Evolutionary conservation across 1,284 basidiomycete species (phyloP).

Genomic region (Leccinum subrobustum): DNA sequence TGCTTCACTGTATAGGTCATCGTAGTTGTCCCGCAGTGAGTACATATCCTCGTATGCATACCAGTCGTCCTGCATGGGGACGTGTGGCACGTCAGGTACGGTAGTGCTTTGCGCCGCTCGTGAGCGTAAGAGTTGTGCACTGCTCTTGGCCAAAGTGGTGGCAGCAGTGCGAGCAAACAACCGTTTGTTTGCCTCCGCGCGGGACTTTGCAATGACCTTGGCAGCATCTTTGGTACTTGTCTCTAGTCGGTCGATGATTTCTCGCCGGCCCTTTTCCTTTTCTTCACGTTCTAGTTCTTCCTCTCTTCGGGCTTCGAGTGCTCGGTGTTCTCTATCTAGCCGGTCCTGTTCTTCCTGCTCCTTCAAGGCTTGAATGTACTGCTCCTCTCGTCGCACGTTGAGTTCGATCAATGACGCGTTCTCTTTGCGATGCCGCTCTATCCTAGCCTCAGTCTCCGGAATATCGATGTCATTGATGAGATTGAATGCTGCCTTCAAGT

Average conservation of each 20-base stretch:
- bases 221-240: conserved; percentile 68
- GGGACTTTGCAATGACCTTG: conserved; percentile 68
- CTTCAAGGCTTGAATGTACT: conserved; percentile 64
- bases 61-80: conserved; percentile 72
- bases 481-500: conserved; percentile 74
- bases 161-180: conserved; percentile 53
- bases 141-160: conserved; percentile 44
- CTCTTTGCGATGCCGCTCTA: conserved; percentile 75
- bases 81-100: conserved; percentile 75
- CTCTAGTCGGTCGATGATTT: conserved; percentile 80
- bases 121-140: conserved; percentile 52
- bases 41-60: conserved; percentile 74
- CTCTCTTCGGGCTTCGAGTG: conserved; percentile 63
- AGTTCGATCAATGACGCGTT: conserved; percentile 80
- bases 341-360: conserved; percentile 76
- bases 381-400: conserved; percentile 76
- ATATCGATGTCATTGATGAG: conserved; percentile 91
- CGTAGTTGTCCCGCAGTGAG: conserved; percentile 53
- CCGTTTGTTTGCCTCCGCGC: conserved; percentile 60
- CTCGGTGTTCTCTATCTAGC: conserved; percentile 70
- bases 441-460: conserved; percentile 81
- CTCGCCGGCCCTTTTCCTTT: conserved; percentile 68
- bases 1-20: conserved; percentile 72
- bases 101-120: conserved; percentile 55
- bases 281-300: conserved; percentile 77